phyloP scores from a whole-genome alignment of 331 rosid species.

The Malus hybrid region DNA sequence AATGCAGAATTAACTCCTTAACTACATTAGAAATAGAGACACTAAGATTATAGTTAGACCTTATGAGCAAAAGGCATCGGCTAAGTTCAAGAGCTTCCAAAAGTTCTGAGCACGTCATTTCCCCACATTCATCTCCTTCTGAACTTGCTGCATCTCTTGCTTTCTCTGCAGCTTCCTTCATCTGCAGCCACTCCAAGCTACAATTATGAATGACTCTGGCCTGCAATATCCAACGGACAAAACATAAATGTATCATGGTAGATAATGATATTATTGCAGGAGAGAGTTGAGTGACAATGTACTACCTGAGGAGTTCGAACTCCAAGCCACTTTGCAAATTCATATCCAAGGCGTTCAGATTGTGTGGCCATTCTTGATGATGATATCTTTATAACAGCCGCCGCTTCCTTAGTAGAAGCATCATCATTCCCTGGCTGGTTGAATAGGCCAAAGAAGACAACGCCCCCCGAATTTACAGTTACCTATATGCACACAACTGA shows the following conservation, averaged over 20 bases:
- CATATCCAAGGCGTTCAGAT: constrained; percentile 94
- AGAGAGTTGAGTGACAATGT: constrained; percentile 1
- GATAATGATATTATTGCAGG: not conserved
- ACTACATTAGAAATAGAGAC: not conserved
- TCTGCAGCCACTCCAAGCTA: constrained; percentile 80
- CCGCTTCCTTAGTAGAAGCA: constrained; percentile 53
- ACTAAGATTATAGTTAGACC: constrained; percentile 35
- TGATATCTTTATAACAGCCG: constrained; percentile 81
- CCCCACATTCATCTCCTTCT: constrained; percentile 77
- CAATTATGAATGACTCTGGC: constrained; percentile 83
- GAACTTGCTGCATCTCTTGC: constrained; percentile 64
- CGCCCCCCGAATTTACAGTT: constrained; percentile 94
- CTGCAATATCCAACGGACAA: constrained; percentile 35
- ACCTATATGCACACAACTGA: constrained; percentile 55
- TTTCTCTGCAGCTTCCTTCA: constrained; percentile 88
- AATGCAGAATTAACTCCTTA: constrained; percentile 1
- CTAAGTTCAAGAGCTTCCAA: constrained; percentile 98
- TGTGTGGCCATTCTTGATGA: constrained; percentile 94
- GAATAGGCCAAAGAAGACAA: constrained; percentile 89
- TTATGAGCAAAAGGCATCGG: constrained; percentile 75
- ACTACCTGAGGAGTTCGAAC: constrained; percentile 82
- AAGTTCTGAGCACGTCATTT: constrained; percentile 85
- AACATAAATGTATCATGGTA: constrained; percentile 6
- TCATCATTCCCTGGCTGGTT: constrained; percentile 38
- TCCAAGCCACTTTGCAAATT: constrained; percentile 85